phyloP scores from a whole-genome alignment of 139 green algal species.

The Haematococcus sp. region DNA sequence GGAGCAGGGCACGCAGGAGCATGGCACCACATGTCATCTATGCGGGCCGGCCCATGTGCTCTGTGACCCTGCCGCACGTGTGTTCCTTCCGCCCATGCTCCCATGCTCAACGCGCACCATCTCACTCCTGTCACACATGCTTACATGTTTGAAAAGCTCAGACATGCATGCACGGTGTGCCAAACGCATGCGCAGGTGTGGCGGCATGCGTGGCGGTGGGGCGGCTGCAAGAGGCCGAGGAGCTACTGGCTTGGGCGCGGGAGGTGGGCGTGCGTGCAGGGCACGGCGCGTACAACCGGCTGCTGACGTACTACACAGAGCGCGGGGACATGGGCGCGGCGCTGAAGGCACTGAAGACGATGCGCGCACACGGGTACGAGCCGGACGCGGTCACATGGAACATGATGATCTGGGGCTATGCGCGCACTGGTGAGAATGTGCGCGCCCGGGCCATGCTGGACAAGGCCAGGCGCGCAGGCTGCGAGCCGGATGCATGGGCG shows the following conservation, averaged over 20 bases:
- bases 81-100: too few relatives aligned
- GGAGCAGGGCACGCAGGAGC: too few relatives aligned
- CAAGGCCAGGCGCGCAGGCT: slow-evolving; percentile 26
- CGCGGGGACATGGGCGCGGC: slow-evolving; percentile 31
- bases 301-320: slow-evolving; percentile 50
- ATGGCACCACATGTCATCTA: too few relatives aligned
- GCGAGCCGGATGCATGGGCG: slow-evolving; percentile 45
- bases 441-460: slow-evolving; percentile 18
- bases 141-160: too few relatives aligned
- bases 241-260: slow-evolving; percentile 44
- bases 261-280: slow-evolving; percentile 10
- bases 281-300: slow-evolving; percentile 62
- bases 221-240: slow-evolving; percentile 39
- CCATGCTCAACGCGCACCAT: too few relatives aligned
- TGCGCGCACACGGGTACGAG: slow-evolving; percentile 27
- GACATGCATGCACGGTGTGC: too few relatives aligned
- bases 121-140: too few relatives aligned
- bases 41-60: too few relatives aligned
- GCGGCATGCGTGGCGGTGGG: slow-evolving; percentile 56
- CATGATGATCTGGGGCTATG: slow-evolving; percentile 52
- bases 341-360: slow-evolving; percentile 33
- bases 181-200: too few relatives aligned
- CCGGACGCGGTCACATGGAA: slow-evolving; percentile 63
- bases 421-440: slow-evolving; percentile 25
- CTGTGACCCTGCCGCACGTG: too few relatives aligned